Evolutionary conservation across 306 rosid genomes (phyloP), one percentile per base, ranked within the genome.

Genomic region (Crotalaria pallida): DNA sequence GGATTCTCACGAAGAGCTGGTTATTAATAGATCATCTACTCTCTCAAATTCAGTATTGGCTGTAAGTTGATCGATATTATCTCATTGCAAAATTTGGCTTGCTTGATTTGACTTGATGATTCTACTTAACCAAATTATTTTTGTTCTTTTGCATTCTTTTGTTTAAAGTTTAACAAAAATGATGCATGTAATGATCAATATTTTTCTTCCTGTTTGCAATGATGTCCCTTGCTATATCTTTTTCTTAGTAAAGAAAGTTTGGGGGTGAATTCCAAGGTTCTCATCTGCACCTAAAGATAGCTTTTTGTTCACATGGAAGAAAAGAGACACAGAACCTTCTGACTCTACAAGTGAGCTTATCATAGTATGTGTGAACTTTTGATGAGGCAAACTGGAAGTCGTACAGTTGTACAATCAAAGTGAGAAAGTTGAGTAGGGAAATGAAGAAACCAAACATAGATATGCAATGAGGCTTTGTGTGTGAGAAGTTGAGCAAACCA

Each of bases 11-110:
- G 85, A 75, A 59, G 83, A 69, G 38, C 80, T 81, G 40, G 67
- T 92, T 41, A 27, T 85, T 72, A 77, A 64, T 64, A 83, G 98
- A 84, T 68, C 92, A n/a, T 89, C 92, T 36, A 71, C 84, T 65
- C 79, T 92, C 65, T 89, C 98, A 68, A 79, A 92, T 80, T 88
- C 81, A 5, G 79, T 88, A 24, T 56, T 92, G 65, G 96, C 92
- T 84, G 98, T 92, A 86, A 62, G 91, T 80, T 61, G 58, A 67
- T 44, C 26, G 58, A 19, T 15, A 16, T 23, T 56, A 24, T 48
- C 10, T 76, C 61, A 15, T 44, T 13, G 51, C 51, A 53, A 70
- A 61, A 13, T 61, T 22, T n/a, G 43, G 31, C 29, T 64, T 58
- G n/a, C 50, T 63, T 79, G 64, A 58, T 59, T 31, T 33, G 41